A percentile compares a stretch with the other conserved stretches of the same genome.
These are phyloP conservation scores for Phyllosticta citrichinensis DNA, from an alignment of 2,329 filamentous ascomycete genomes.

Conservation along the genomic window DNA sequence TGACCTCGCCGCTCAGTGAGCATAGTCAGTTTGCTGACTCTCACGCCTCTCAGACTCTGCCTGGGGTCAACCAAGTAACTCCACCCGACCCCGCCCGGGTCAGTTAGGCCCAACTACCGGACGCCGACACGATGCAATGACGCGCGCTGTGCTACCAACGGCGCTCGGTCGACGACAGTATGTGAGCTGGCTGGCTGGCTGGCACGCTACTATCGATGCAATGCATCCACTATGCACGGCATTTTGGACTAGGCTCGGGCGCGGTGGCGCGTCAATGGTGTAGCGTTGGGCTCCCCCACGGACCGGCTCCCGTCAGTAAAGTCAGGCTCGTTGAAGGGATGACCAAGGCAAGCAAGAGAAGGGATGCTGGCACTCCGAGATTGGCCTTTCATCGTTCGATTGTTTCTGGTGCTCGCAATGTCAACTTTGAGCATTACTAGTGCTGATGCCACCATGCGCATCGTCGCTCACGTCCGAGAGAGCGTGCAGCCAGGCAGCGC, in stretches of 20 bases:
- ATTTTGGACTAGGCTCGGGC: not conserved
- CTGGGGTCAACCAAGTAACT: not conserved
- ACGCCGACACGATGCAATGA: not conserved
- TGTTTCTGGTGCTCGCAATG: not conserved
- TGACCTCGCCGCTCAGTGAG: not conserved
- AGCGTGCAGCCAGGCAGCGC: not conserved
- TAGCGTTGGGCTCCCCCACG: not conserved
- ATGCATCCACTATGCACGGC: not conserved
- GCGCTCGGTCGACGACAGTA: not conserved
- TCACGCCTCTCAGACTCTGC: not conserved
- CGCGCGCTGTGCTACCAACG: not conserved
- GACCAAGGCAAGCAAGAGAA: not conserved
- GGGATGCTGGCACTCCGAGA: not conserved
- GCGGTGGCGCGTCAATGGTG: not conserved
- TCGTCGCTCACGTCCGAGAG: not conserved
- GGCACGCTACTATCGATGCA: not conserved
- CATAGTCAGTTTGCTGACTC: not conserved
- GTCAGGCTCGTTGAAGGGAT: not conserved
- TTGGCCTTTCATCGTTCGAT: not conserved
- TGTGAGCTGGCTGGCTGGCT: not conserved
- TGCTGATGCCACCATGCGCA: not conserved
- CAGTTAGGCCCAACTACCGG: not conserved
- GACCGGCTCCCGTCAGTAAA: not conserved
- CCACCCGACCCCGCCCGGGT: too few species aligned
- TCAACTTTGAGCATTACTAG: not conserved